Evolutionary conservation across 768 basidiomycete species (phyloP).

Genomic region (Amanita muscaria): DNA sequence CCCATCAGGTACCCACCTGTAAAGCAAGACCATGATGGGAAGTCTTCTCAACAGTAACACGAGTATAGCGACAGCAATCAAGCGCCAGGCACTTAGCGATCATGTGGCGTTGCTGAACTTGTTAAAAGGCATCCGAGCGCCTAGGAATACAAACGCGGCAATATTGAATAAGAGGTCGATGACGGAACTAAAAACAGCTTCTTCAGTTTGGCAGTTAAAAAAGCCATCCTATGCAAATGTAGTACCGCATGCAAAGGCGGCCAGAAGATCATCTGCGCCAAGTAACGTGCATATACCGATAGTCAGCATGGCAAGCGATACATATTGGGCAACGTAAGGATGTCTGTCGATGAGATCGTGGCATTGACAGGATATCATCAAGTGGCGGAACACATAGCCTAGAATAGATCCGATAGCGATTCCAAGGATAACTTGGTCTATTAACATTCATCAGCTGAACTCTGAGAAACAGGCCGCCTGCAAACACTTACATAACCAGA

Average conservation of each 20-base stretch:
- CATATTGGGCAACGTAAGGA: conserved; percentile 89
- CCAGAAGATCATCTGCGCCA: conserved; percentile 89
- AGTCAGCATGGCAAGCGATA: conserved; percentile 74
- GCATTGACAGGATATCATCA: conserved; percentile 89
- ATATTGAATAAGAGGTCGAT: conserved; percentile 95
- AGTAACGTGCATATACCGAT: conserved; percentile 80
- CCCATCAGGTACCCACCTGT: conserved; percentile 92
- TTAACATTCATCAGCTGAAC: too few species aligned
- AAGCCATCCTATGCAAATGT: conserved; percentile 97
- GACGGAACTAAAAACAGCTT: conserved; percentile 91
- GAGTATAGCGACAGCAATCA: conserved; percentile 74
- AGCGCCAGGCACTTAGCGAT: conserved; percentile 73
- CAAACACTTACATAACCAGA: conserved; percentile 83
- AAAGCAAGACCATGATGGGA: conserved; percentile 75
- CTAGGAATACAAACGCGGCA: conserved; percentile 91
- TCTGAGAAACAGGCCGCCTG: too few species aligned
- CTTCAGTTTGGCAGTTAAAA: conserved; percentile 89
- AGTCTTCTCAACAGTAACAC: conserved; percentile 79
- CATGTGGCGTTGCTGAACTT: conserved; percentile 58
- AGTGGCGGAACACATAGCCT: conserved; percentile 73
- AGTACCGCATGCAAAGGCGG: conserved; percentile 90
- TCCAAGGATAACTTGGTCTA: conserved; percentile 76
- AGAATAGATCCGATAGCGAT: conserved; percentile 64
- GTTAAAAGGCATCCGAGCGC: conserved; percentile 94
- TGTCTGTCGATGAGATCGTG: conserved; percentile 87